These are phyloP conservation scores for Xylariomycetidae sp. DNA, from an alignment of 2,329 filamentous ascomycete species.

Conservation along the genomic window DNA sequence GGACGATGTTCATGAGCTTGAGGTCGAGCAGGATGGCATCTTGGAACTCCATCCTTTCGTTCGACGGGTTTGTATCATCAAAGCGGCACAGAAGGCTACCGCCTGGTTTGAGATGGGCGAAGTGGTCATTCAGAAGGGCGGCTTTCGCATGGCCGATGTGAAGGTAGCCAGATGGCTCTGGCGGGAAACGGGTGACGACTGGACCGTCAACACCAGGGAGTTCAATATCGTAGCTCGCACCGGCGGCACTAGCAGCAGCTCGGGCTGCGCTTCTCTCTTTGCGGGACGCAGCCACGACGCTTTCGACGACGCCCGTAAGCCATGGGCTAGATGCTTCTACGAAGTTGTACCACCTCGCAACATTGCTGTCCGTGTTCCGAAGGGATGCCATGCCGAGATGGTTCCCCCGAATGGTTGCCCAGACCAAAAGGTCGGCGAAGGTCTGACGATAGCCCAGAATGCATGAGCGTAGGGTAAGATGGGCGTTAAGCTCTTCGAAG, in stretches of 20 bases:
- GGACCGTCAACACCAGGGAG: slow-evolving; percentile 79
- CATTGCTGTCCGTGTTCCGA: slow-evolving; percentile 67
- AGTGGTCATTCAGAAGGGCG: slow-evolving; percentile 87
- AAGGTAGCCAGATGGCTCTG: slow-evolving; percentile 86
- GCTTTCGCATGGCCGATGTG: slow-evolving; percentile 94
- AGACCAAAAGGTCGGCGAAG: slow-evolving; percentile 71
- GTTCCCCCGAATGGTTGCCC: slow-evolving; percentile 75
- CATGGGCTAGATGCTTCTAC: slow-evolving; percentile 75
- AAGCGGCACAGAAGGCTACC: slow-evolving; percentile 85
- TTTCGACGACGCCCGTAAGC: slow-evolving; percentile 61
- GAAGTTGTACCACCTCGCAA: slow-evolving; percentile 79
- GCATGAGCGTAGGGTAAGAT: slow-evolving; percentile 78
- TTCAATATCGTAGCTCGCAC: slow-evolving; percentile 80
- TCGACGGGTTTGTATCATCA: slow-evolving; percentile 92
- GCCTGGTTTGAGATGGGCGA: slow-evolving; percentile 83
- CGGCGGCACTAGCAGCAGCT: slow-evolving; percentile 60
- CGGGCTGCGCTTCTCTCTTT: slow-evolving; percentile 56
- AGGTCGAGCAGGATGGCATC: slow-evolving; percentile 79
- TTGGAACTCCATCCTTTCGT: slow-evolving; percentile 91
- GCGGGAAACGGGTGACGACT: slow-evolving; percentile 87
- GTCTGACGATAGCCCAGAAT: slow-evolving; percentile 72
- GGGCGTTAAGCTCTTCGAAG: slow-evolving; percentile 24
- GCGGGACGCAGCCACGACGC: slow-evolving; percentile 53
- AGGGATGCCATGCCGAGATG: slow-evolving; percentile 71
- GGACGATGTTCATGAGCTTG: slow-evolving; percentile 78